Conservation (phyloP, 2,329 filamentous ascomycete species). For the Diaporthe sp. region DNA sequence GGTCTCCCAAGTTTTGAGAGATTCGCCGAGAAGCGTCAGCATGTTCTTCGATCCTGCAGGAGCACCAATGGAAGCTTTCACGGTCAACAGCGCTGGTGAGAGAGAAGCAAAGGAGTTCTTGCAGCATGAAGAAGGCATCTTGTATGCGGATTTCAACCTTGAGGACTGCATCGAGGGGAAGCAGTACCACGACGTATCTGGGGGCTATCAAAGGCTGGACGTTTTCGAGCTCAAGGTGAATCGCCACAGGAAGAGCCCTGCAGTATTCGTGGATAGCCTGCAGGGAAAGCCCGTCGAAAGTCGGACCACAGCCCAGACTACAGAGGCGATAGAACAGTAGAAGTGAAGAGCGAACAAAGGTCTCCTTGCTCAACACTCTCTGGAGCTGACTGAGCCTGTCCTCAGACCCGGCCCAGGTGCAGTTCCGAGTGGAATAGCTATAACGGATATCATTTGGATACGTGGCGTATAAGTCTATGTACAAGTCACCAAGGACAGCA, state of each 20-base stretch:
- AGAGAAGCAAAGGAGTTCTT: constrained; percentile 36
- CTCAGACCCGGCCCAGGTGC: neutral
- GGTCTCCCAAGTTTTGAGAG: constrained; percentile 11
- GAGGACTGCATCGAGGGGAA: constrained; percentile 37
- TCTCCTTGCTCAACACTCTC: neutral
- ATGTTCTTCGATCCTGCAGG: constrained; percentile 20
- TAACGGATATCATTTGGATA: too few relatives aligned
- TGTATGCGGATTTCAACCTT: constrained; percentile 40
- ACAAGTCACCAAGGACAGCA: neutral
- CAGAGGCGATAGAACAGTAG: neutral
- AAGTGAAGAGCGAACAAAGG: neutral
- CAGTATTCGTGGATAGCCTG: neutral
- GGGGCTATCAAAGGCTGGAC: constrained; percentile 44
- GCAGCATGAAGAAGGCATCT: constrained; percentile 36
- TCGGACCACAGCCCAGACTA: neutral
- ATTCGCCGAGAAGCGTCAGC: constrained; percentile 4
- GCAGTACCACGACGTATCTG: constrained; percentile 41
- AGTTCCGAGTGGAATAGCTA: neutral
- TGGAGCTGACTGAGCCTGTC: neutral
- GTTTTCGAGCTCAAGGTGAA: constrained; percentile 35
- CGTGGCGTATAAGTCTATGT: too few relatives aligned
- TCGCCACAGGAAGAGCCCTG: constrained; percentile 14
- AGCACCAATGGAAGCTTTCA: constrained; percentile 9
- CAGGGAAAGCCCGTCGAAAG: neutral
- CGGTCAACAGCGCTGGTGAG: constrained; percentile 4